Evolutionary conservation across 768 basidiomycete species (phyloP).

Genomic region (Asterophora parasitica): DNA sequence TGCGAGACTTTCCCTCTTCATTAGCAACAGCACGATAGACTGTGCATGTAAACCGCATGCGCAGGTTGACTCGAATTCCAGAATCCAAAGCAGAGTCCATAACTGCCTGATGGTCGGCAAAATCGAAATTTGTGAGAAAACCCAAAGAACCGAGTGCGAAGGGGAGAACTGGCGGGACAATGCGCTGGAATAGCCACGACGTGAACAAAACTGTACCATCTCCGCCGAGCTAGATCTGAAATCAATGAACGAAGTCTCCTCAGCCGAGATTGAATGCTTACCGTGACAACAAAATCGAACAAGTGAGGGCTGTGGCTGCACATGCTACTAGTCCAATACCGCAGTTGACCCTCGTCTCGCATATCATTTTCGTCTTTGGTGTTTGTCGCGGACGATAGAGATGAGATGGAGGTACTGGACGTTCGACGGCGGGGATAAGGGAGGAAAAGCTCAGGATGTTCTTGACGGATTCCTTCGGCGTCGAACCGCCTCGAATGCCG

Average conservation of each 20-base stretch:
- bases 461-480: slow-evolving; percentile 78
- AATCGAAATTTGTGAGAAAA: slow-evolving; percentile 96
- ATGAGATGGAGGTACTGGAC: slow-evolving; percentile 61
- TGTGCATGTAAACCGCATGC: slow-evolving; percentile 99
- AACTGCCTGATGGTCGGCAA: slow-evolving; percentile 76
- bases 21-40: slow-evolving; percentile 88
- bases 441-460: slow-evolving; percentile 83
- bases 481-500: slow-evolving; percentile 89
- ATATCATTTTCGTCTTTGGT: slow-evolving; percentile 37
- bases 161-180: slow-evolving; percentile 97
- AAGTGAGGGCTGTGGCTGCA: slow-evolving; percentile 86
- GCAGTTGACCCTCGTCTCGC: slow-evolving; percentile 80
- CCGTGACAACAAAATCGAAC: slow-evolving; percentile 97
- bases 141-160: slow-evolving; percentile 97
- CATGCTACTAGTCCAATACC: slow-evolving; percentile 98
- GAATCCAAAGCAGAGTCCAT: slow-evolving; percentile 86
- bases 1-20: slow-evolving; percentile 60
- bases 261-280: slow-evolving; percentile 35
- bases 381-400: slow-evolving; percentile 43
- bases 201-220: slow-evolving; percentile 99
- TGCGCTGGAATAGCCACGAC: slow-evolving; percentile 97
- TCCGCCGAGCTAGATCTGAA: slow-evolving; percentile 74
- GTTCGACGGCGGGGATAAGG: slow-evolving; percentile 74
- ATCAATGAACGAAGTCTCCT: neutral
- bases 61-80: slow-evolving; percentile 94